Conservation (phyloP, 352 stramenopile genomes). For the Pelagophyceae sp. region DNA sequence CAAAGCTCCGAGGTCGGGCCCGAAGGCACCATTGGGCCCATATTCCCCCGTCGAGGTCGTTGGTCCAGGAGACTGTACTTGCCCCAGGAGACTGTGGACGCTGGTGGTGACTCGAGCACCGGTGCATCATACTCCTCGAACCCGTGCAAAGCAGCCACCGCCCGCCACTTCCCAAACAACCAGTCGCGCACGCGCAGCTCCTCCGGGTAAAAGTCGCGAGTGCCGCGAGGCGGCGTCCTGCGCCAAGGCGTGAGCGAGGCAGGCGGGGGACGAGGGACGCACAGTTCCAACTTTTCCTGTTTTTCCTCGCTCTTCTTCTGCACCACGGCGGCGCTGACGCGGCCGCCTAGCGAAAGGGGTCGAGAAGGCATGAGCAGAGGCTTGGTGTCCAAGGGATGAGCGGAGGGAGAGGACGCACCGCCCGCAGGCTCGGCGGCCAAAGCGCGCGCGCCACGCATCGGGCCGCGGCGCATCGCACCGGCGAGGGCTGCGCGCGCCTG, state of each 20-base stretch:
- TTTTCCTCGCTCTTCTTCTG: not conserved
- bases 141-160: conserved; percentile 46
- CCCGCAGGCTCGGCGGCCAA: not conserved
- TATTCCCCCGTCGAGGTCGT: no score
- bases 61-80: no score
- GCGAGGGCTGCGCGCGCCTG: no score
- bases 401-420: not conserved
- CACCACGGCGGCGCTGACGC: not conserved
- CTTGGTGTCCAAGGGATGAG: no score
- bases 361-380: not conserved
- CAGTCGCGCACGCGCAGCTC: conserved; percentile 50
- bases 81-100: no score
- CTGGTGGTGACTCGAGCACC: conserved; percentile 69
- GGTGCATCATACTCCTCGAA: conserved; percentile 76
- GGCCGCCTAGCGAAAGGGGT: not conserved
- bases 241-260: not conserved
- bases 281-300: no score
- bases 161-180: conserved; percentile 55
- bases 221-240: conserved; percentile 23
- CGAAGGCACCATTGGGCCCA: no score
- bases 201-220: conserved; percentile 31
- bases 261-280: no score
- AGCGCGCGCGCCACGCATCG: not conserved
- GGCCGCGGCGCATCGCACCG: no score
- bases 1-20: no score